Percentiles rank a stretch among this genome's conserved stretches.
phyloP scores from a whole-genome alignment of 495 filamentous ascomycete genomes.

The Penicillium cosmopolitanum region DNA sequence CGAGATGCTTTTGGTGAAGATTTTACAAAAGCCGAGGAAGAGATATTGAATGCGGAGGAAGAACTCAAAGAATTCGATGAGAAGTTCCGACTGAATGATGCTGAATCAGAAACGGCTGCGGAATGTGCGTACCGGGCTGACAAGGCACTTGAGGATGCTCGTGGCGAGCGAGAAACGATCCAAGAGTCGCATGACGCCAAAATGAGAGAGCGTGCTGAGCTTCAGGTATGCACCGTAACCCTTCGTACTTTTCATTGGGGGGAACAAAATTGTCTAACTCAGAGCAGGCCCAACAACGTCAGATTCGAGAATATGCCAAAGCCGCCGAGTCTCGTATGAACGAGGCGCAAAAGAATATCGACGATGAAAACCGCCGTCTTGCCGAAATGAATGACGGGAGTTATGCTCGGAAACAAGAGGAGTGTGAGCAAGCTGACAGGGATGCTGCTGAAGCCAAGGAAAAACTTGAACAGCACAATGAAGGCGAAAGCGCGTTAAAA shows the following conservation, averaged over 20 bases:
- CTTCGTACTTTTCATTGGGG: not conserved
- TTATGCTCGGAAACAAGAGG: slow-evolving; percentile 51
- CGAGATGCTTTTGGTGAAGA: slow-evolving; percentile 37
- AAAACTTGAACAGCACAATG: slow-evolving; percentile 37
- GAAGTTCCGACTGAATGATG: slow-evolving; percentile 48
- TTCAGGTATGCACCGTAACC: slow-evolving; percentile 45
- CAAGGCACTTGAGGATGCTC: slow-evolving; percentile 46
- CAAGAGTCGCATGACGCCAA: slow-evolving; percentile 43
- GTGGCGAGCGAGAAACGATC: slow-evolving; percentile 44
- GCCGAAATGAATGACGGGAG: slow-evolving; percentile 57
- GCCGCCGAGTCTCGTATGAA: slow-evolving; percentile 44
- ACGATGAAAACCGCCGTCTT: slow-evolving; percentile 53
- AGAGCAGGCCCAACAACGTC: slow-evolving; percentile 54
- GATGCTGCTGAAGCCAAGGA: slow-evolving; percentile 36
- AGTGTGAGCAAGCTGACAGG: slow-evolving; percentile 44
- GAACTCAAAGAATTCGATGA: slow-evolving; percentile 43
- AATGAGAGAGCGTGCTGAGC: slow-evolving; percentile 44
- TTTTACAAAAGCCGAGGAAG: slow-evolving; percentile 38
- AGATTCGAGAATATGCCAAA: slow-evolving; percentile 51
- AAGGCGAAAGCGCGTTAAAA: slow-evolving; percentile 26
- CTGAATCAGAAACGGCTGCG: slow-evolving; percentile 54
- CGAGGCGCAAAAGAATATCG: slow-evolving; percentile 44
- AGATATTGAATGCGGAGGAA: slow-evolving; percentile 46
- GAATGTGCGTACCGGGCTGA: slow-evolving; percentile 58
- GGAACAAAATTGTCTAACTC: slow-evolving; percentile 10